These are phyloP conservation scores for Castanea mollissima DNA, from an alignment of 306 rosid genomes.

Conservation along the genomic window DNA sequence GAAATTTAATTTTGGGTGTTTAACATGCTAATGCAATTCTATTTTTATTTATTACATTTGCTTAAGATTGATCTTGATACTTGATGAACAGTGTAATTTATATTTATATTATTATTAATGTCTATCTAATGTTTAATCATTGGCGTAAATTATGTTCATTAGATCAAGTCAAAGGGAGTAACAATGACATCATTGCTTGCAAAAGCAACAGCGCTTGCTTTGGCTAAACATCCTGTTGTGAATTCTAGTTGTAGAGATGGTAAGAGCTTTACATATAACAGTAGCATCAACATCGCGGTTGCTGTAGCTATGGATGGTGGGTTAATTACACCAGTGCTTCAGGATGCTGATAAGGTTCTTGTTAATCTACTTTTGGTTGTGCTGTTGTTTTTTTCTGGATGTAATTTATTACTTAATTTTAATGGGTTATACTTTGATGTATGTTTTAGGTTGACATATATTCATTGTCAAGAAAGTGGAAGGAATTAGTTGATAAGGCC, in stretches of 20 bases:
- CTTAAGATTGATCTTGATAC: constrained; percentile 8
- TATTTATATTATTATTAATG: neutral
- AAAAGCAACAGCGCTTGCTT: constrained; percentile 92
- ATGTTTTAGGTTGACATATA: constrained; percentile 71
- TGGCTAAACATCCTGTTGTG: constrained; percentile 81
- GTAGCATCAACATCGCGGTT: constrained; percentile 84
- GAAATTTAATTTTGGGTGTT: neutral
- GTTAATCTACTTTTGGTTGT: neutral
- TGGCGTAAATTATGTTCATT: constrained; percentile 12
- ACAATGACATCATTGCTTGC: constrained; percentile 99
- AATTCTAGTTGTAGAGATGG: constrained; percentile 97
- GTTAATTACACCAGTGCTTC: constrained; percentile 90
- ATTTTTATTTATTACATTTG: neutral
- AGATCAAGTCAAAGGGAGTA: constrained; percentile 97
- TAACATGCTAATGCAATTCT: neutral
- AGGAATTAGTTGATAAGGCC: constrained; percentile 93
- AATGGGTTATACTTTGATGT: constrained; percentile 17
- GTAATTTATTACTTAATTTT: constrained; percentile 3
- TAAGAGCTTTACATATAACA: constrained; percentile 84
- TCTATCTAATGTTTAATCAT: neutral
- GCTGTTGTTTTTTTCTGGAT: constrained; percentile 10
- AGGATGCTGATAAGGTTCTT: constrained; percentile 89
- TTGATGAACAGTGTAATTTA: constrained; percentile 1
- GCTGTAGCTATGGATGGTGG: constrained; percentile 96
- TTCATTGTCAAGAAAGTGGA: constrained; percentile 94